Conservation (phyloP, 208 protist genomes). For the Acanthamoeba healyi region DNA sequence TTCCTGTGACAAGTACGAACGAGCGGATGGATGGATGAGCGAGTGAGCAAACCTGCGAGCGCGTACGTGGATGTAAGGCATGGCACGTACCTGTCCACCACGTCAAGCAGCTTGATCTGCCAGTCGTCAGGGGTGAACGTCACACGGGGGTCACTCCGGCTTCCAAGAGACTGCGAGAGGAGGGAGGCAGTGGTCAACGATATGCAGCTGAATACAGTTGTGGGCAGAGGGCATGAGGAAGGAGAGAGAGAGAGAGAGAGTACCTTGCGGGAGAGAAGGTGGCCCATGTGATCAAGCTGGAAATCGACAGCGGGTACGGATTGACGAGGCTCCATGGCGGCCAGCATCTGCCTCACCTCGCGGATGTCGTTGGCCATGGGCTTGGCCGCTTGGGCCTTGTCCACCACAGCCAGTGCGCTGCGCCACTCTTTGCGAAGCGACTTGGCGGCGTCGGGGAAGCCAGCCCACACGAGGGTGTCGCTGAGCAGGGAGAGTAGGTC, state of each 20-base stretch:
- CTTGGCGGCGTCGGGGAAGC: slow-evolving; percentile 13
- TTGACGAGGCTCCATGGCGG: no score
- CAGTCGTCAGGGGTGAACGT: slow-evolving; percentile 96
- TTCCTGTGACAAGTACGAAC: slow-evolving; percentile 74
- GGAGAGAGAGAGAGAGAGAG: no score
- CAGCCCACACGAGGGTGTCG: slow-evolving; percentile 6
- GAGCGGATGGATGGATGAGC: neutral
- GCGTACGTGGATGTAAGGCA: no score
- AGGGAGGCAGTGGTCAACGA: no score
- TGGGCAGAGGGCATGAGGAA: no score
- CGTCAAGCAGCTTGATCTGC: slow-evolving; percentile 96
- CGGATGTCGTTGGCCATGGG: neutral
- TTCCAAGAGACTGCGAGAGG: neutral
- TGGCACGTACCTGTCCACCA: slow-evolving; percentile 90
- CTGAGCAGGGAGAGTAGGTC: neutral
- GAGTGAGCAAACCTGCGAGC: neutral
- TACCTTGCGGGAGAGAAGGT: slow-evolving; percentile 92
- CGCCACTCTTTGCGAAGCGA: slow-evolving; percentile 6
- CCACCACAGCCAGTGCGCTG: neutral
- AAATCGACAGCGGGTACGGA: slow-evolving; percentile 55
- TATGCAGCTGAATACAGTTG: no score
- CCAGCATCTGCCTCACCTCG: slow-evolving; percentile 34
- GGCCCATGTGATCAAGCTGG: slow-evolving; percentile 94
- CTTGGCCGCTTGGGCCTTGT: neutral
- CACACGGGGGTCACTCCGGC: slow-evolving; percentile 90